Evolutionary conservation across 2,329 filamentous ascomycete species (phyloP), one percentile per base, ranked within the genome.

Genomic region (Achaetomium macrosporum): DNA sequence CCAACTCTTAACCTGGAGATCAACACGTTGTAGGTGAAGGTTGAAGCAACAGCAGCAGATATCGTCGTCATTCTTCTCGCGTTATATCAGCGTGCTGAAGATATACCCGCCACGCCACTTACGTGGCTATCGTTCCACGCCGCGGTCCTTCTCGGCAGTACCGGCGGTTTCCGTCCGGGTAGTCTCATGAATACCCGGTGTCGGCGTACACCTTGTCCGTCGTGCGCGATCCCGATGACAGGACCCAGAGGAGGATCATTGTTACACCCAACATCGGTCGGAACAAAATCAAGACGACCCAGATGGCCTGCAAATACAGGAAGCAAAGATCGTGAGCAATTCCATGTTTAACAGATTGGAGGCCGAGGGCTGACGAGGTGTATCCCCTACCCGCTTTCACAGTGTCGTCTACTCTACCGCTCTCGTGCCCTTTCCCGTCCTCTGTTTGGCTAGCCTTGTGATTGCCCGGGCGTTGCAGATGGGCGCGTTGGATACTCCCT

Each of bases 361-460:
- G 48, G 43, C 53, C 13, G 33, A 42, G 42, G 37, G 13, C 47
- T 54, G n/a, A 55, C 44, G 29, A 55, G 40, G 48, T 55, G 19
- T 41, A 51, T 55, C 37, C 39, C 48, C 41, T 44, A 48, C 33
- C 29, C 2, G 47, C 43, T 54, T 13, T 51, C 17, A 47, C 5
- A 55, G 48, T 35, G 35, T 55, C 30, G 40, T 43, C 48, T 20
- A 55, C 48, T 51, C 48, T 51, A 41, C 48, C 20, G 25, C 44
- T 51, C 48, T 55, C 31, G 35, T 55, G 25, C 53, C 31, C 2
- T 55, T 45, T 51, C 48, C 44, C 40, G 20, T 51, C 41, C 48
- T 55, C 40, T 11, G 42, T 49, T 47, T 12, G 17, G 40, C 29
- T 47, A 55, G 53, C 48, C 53, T 55, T 19, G 48, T 51, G 19